A percentile compares a stretch with the other conserved stretches of the same genome.
These are phyloP conservation scores for Passalora sequoiae DNA, from an alignment of 2,329 filamentous ascomycete genomes.

Conservation along the genomic window DNA sequence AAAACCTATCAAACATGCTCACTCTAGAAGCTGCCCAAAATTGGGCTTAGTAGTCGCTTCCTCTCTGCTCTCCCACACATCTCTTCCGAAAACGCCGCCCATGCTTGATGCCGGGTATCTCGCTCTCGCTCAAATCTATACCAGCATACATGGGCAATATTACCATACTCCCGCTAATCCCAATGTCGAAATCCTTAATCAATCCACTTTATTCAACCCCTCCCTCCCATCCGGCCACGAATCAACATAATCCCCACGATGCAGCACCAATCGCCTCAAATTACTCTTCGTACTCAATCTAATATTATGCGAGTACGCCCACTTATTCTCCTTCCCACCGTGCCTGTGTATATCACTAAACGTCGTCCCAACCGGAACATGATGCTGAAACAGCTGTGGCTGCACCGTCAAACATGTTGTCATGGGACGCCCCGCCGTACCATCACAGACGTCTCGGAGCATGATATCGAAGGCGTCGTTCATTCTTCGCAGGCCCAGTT, in stretches of 20 bases:
- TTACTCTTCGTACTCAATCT: constrained; percentile 42
- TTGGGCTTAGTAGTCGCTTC: no score
- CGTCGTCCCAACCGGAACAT: constrained; percentile 37
- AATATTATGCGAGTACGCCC: constrained; percentile 34
- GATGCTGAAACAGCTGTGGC: constrained; percentile 46
- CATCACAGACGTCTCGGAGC: constrained; percentile 31
- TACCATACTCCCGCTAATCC: no score
- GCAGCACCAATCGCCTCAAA: constrained; percentile 36
- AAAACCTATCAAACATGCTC: no score
- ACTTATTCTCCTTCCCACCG: neutral
- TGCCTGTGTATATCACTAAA: constrained; percentile 28
- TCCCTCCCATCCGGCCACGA: neutral
- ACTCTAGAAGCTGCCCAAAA: no score
- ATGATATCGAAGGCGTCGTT: constrained; percentile 36
- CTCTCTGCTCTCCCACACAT: no score
- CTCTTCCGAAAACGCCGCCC: no score
- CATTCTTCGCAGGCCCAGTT: constrained; percentile 41
- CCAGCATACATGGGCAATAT: no score
- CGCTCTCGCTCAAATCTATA: no score
- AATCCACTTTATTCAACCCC: neutral
- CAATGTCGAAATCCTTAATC: no score
- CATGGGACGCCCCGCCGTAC: constrained; percentile 25
- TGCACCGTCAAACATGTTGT: constrained; percentile 41
- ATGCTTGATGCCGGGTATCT: no score
- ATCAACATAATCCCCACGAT: constrained; percentile 30